Percentiles rank a stretch among this genome's conserved stretches.
Evolutionary conservation across 768 basidiomycete species (phyloP).

Genomic region (Cyclocybe aegerita): DNA sequence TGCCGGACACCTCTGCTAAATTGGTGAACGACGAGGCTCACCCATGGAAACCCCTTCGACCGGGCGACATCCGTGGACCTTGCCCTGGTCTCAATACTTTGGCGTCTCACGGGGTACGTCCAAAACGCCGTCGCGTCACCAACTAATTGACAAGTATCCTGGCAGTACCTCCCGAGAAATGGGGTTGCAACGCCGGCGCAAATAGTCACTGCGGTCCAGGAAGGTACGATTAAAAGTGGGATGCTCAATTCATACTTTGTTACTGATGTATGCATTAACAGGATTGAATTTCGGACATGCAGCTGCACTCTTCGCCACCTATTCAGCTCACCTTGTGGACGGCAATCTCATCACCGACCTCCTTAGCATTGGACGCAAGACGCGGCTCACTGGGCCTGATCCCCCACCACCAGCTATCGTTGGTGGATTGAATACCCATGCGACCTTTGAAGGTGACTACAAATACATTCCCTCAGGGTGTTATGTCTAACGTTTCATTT

Average conservation of each 20-base stretch:
- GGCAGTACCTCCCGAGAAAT: slow-evolving; percentile 14
- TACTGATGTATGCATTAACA: too few species aligned
- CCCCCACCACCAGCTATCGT: slow-evolving; percentile 19
- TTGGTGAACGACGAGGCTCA: slow-evolving; percentile 18
- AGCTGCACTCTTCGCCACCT: not conserved
- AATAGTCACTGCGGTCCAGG: slow-evolving; percentile 14
- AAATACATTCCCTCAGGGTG: not conserved
- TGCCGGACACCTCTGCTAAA: slow-evolving; percentile 15
- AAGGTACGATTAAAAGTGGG: slow-evolving; percentile 4
- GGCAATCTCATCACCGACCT: slow-evolving; percentile 13
- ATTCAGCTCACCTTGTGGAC: too few species aligned
- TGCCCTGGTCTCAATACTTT: slow-evolving; percentile 21
- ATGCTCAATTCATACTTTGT: too few species aligned
- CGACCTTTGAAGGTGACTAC: slow-evolving; percentile 18
- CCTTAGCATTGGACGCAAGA: slow-evolving; percentile 18
- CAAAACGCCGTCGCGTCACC: too few species aligned
- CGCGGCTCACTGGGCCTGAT: slow-evolving; percentile 15
- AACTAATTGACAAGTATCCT: not conserved
- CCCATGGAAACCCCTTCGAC: slow-evolving; percentile 14
- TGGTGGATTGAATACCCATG: slow-evolving; percentile 18
- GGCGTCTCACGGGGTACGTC: slow-evolving; percentile 19
- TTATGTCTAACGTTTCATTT: too few species aligned
- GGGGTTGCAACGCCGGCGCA: slow-evolving; percentile 11
- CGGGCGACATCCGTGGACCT: slow-evolving; percentile 14
- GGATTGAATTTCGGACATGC: too few species aligned